Evolutionary conservation across 2,329 filamentous ascomycete species (phyloP), one percentile per base, ranked within the genome.

Genomic region (Ceratocystis albifundus): DNA sequence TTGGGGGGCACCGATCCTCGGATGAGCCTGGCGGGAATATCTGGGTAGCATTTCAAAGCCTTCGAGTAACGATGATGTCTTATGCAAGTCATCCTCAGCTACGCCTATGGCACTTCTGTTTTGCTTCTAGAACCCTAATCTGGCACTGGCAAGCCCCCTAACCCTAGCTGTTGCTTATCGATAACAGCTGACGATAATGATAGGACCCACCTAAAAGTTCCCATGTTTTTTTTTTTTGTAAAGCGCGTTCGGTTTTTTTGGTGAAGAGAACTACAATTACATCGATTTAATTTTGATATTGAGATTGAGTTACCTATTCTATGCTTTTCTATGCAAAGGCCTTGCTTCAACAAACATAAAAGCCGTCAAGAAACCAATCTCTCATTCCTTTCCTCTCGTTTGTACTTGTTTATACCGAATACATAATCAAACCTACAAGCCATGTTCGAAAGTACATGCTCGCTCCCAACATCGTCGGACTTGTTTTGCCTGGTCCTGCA

Each of bases 391-490:
- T 53, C 8, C 48, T 28, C 8, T 28, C 10, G 36, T 15, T 15
- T 41, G 36, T 41, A 3, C 10, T 41, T 41, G 4, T 41, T 41
- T 15, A 41, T 12, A 15, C 12, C 36, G 12, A 22, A 17, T 22
- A 22, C 55, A 12, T 15, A 3, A 32, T 59, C 2, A n/a, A n/a
- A 30, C 25, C 4, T 32, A 0, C 25, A n/a, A 4, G 32, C 69
- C 72, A 95, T 95, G 90, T 90, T 95, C 73, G 91, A 96, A 76
- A 96, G 90, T 70, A 83, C 96, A 70, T 96, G 93, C 80, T 90
- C 89, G 30, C 84, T 97, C 59, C 91, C 92, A 69, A 84, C 97
- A 61, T 83, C 84, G 67, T 84, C 89, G 67, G 94, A 97, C 73
- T 81, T 99, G 72, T 97, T 99, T 77, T 78, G 90, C 1, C 91